Evolutionary conservation across 2,329 filamentous ascomycete species (phyloP), one percentile per base, ranked within the genome.

Genomic region (Aspergillus sp.): DNA sequence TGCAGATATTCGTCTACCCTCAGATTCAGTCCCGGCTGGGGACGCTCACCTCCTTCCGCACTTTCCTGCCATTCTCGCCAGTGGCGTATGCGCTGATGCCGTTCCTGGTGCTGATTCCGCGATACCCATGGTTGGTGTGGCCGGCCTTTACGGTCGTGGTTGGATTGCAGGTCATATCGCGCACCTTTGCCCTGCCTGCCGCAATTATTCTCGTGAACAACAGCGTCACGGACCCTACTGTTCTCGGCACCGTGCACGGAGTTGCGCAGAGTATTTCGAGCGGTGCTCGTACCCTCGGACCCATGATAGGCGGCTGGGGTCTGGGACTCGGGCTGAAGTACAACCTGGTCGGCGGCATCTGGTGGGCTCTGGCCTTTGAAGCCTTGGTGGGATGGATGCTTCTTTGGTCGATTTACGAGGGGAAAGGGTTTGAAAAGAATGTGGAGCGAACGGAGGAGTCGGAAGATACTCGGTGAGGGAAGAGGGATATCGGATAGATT

Each of bases 1-100:
- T 95, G 50, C 89, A 91, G 71, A 82, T 91, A 22, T 80, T 90
- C 53, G 76, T 91, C 10, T 94, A 93, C 70, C 90, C 90, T 1
- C 76, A 77, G 31, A 77, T 92, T 18, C 90, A 90, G 51, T 78
- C 81, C 2, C 83, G 83, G 2, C 82, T 91, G 1, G 91, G 90
- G 36, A 89, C 89, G 1, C 76, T 92, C 55, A 79, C 80, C 5
- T 87, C 86, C 49, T 92, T 88, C 81, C 84, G 87, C 3, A 74
- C 83, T n/a, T 90, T 87, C 45, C 78, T 93, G 0, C 82, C 87
- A 47, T 83, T 88, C 53, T 93, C 92, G 62, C 89, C 90, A 0
- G 32, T 90, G 10, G 83, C 87, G 0, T 94, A 94, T 73, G 77
- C 86, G 10, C 70, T 89, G 10, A 83, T 89, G 42, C 91, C 90